Evolutionary conservation across 2,329 filamentous ascomycete species (phyloP).

Genomic region (Aspergillus udagawae): DNA sequence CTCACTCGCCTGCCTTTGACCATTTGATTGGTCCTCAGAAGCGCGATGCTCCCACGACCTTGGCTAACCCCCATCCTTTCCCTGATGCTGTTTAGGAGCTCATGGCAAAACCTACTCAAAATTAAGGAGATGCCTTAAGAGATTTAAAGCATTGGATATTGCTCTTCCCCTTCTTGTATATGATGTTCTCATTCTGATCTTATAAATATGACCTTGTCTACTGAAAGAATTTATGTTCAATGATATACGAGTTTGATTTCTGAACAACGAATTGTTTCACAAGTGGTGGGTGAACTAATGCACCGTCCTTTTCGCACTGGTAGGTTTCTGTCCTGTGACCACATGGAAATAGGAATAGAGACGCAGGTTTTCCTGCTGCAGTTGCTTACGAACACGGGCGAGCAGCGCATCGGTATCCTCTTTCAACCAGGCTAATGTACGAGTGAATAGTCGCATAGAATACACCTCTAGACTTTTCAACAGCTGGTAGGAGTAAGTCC

Average conservation of each 20-base stretch:
- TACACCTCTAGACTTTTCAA: constrained; percentile 1
- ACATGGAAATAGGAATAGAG: constrained; percentile 6
- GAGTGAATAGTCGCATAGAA: constrained; percentile 7
- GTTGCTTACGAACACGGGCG: background rate
- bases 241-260: no score
- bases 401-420: constrained; percentile 7
- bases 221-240: no score
- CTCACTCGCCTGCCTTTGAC: constrained; percentile 28
- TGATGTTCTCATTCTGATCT: no score
- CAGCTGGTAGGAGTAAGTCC: background rate
- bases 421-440: constrained; percentile 7
- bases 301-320: background rate
- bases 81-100: constrained; percentile 11
- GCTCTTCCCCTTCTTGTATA: background rate
- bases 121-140: background rate
- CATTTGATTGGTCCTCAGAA: constrained; percentile 18
- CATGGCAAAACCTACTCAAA: background rate
- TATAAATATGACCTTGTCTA: no score
- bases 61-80: constrained; percentile 22
- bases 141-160: background rate
- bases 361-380: background rate
- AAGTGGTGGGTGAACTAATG: background rate
- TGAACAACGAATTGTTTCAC: no score
- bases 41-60: constrained; percentile 10
- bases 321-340: background rate